phyloP scores from a whole-genome alignment of 768 basidiomycete genomes.

The Asterophora parasitica region DNA sequence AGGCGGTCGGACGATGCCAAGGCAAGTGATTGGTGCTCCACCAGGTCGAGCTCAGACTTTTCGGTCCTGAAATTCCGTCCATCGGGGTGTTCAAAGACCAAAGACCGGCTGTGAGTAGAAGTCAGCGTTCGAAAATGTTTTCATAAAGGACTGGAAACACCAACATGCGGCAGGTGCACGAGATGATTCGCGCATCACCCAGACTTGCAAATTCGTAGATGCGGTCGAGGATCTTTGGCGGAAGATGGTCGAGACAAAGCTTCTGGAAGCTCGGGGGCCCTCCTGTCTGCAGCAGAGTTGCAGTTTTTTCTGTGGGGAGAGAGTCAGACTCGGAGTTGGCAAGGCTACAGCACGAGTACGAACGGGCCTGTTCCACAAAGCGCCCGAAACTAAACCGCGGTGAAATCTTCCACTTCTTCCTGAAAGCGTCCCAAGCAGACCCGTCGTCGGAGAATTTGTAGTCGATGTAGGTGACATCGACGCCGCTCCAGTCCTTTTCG shows the following conservation, averaged over 20 bases:
- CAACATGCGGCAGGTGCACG: not conserved
- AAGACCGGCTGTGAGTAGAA: not conserved
- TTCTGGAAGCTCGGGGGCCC: not conserved
- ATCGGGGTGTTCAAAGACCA: not conserved
- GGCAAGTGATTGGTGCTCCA: no score
- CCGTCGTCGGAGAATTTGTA: not conserved
- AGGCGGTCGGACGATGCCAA: no score
- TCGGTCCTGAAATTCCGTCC: not conserved
- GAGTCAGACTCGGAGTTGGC: not conserved
- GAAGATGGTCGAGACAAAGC: constrained; percentile 1
- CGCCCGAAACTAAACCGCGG: not conserved
- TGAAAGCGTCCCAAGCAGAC: not conserved
- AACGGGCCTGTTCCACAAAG: not conserved
- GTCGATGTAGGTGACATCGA: no score
- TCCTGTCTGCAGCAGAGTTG: not conserved
- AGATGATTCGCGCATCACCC: not conserved
- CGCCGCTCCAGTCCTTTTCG: no score
- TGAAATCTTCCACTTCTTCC: not conserved
- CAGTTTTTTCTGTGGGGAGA: not conserved
- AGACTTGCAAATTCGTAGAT: not conserved
- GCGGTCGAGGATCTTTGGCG: not conserved
- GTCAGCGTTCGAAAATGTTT: not conserved
- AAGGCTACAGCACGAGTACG: not conserved
- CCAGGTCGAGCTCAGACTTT: no score
- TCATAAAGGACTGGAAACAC: not conserved